Percentiles rank a stretch among this genome's conserved stretches.
phyloP scores from a whole-genome alignment of 805 yeast species.

The Candida quercuum region DNA sequence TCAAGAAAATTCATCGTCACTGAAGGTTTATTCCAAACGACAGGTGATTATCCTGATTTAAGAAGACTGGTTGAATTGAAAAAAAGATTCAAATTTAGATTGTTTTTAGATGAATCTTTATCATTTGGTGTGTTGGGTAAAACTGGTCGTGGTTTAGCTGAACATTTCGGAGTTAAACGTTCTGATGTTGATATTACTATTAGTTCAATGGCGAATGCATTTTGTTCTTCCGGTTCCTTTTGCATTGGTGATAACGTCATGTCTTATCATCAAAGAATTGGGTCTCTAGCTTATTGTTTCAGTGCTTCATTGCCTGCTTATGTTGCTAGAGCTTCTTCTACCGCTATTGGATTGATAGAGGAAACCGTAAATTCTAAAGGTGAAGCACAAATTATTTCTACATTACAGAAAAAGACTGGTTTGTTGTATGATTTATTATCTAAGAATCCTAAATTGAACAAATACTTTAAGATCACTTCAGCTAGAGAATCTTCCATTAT shows the following conservation, averaged over 20 bases:
- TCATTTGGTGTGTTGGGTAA: conserved; percentile 84
- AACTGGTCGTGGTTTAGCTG: conserved; percentile 82
- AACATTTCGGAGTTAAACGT: conserved; percentile 64
- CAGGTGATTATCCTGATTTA: conserved; percentile 77
- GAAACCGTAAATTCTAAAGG: conserved; percentile 29
- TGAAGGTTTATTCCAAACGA: conserved; percentile 79
- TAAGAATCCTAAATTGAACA: conserved; percentile 29
- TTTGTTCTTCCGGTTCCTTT: conserved; percentile 89
- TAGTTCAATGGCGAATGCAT: conserved; percentile 77
- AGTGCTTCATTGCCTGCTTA: conserved; percentile 95
- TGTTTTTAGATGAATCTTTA: conserved; percentile 81
- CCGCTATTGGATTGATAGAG: conserved; percentile 46
- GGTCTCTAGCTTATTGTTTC: conserved; percentile 85
- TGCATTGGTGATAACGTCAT: conserved; percentile 81
- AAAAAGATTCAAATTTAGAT: conserved; percentile 75
- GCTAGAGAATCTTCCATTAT: conserved; percentile 58
- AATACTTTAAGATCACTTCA: conserved; percentile 49
- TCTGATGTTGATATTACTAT: conserved; percentile 69
- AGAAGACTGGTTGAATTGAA: conserved; percentile 67
- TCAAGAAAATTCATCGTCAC: conserved; percentile 88
- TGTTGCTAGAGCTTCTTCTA: conserved; percentile 62
- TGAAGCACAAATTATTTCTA: conserved; percentile 27
- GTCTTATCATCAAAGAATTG: conserved; percentile 89
- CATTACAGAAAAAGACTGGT: conserved; percentile 35
- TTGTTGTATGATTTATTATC: conserved; percentile 36